Conservation (phyloP, 305 asterid genomes). For the Rubia balearica region DNA sequence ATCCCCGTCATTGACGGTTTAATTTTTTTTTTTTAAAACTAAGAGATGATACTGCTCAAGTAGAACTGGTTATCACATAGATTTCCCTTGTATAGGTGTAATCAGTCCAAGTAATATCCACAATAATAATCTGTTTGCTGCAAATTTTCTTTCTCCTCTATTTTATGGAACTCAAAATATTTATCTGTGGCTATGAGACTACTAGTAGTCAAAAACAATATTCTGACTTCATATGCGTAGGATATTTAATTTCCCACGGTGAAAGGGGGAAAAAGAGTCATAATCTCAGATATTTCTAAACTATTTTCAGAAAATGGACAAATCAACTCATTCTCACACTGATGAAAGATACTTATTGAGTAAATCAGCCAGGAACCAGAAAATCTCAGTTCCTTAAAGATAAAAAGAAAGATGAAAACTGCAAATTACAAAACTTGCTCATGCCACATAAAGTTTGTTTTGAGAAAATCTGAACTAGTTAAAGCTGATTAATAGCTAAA, state of each 20-base stretch:
- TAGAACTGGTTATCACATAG: background rate
- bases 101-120: background rate
- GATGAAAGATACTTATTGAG: background rate
- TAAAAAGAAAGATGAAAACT: background rate
- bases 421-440: background rate
- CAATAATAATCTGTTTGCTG: background rate
- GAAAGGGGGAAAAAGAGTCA: background rate
- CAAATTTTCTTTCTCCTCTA: background rate
- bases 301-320: background rate
- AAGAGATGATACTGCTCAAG: background rate
- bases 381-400: background rate
- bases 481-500: background rate
- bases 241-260: background rate
- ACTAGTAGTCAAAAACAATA: background rate
- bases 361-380: background rate
- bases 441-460: background rate
- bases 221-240: background rate
- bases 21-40: too few species aligned
- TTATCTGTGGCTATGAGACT: background rate
- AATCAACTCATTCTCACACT: background rate
- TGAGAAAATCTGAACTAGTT: background rate
- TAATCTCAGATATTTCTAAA: background rate
- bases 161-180: background rate
- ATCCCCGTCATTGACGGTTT: too few species aligned
- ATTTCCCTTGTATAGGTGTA: background rate